Evolutionary conservation across 345 rosid species (phyloP).

Genomic region (Arabis alpina): DNA sequence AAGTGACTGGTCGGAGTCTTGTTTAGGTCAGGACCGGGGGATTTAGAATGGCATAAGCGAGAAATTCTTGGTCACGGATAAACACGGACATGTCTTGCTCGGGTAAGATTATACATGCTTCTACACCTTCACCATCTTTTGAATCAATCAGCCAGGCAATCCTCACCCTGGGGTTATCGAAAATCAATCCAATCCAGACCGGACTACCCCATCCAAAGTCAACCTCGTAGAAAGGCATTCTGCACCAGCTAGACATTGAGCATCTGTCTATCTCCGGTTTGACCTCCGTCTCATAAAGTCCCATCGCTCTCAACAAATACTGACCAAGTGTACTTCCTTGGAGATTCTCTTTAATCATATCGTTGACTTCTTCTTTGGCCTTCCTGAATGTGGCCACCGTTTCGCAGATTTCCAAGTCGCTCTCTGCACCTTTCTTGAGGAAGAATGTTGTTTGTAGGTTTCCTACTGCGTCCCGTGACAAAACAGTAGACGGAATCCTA

Average conservation of each 20-base stretch:
- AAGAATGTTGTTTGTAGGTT: conserved; percentile 25
- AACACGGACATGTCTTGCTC: conserved; percentile 50
- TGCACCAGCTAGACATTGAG: conserved; percentile 49
- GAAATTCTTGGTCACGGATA: conserved; percentile 48
- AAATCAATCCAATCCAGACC: conserved; percentile 36
- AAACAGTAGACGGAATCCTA: conserved; percentile 23
- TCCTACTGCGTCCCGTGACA: conserved; percentile 35
- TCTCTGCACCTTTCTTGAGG: conserved; percentile 8
- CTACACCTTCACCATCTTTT: conserved; percentile 48
- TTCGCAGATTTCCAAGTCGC: conserved; percentile 18
- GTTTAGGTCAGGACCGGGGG: conserved; percentile 33
- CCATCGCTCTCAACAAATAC: background rate
- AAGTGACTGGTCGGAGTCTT: too few relatives aligned
- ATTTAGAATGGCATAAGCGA: conserved; percentile 47
- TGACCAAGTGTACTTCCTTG: conserved; percentile 1
- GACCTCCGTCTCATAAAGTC: background rate
- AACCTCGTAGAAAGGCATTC: conserved; percentile 49
- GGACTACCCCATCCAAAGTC: conserved; percentile 64
- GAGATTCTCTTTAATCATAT: conserved; percentile 7
- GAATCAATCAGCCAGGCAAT: conserved; percentile 38
- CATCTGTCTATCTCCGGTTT: conserved; percentile 30
- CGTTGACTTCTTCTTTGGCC: conserved; percentile 15
- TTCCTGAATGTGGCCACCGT: conserved; percentile 39
- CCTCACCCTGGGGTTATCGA: background rate
- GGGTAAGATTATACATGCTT: conserved; percentile 52